A percentile compares a stretch with the other conserved stretches of the same genome.
These are phyloP conservation scores for Gyromitra esculenta DNA, from an alignment of 2,329 filamentous ascomycete genomes.

Conservation along the genomic window DNA sequence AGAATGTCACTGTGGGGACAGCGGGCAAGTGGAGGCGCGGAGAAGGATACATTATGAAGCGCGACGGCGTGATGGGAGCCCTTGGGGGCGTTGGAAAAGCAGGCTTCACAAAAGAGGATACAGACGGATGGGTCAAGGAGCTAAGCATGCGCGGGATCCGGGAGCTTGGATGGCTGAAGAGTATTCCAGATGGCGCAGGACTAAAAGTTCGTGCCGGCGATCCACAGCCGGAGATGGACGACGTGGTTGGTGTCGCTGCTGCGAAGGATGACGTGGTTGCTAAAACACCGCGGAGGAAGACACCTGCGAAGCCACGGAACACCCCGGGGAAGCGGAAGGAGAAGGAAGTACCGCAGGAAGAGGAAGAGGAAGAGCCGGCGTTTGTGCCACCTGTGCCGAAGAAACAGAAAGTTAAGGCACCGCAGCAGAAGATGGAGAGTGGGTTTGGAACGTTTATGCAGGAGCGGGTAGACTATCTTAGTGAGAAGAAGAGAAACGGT, in stretches of 20 bases:
- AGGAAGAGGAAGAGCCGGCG: conserved; percentile 8
- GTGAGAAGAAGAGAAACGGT: conserved; percentile 69
- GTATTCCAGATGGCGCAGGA: conserved; percentile 50
- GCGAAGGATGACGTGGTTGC: conserved; percentile 3
- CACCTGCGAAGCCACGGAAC: conserved; percentile 2
- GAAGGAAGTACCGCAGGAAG: conserved; percentile 3
- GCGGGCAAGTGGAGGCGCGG: conserved; percentile 51
- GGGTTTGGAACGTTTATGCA: conserved; percentile 64
- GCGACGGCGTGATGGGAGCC: conserved; percentile 50
- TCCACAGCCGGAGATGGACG: conserved; percentile 31
- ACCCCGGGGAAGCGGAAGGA: conserved; percentile 7
- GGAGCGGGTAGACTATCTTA: conserved; percentile 76
- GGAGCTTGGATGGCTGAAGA: conserved; percentile 55
- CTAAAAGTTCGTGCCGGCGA: conserved; percentile 42
- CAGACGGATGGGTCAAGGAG: conserved; percentile 54
- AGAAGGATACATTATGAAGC: conserved; percentile 53
- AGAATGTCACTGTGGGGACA: conserved; percentile 49
- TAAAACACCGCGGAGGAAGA: not conserved
- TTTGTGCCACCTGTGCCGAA: conserved; percentile 4
- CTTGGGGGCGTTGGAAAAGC: conserved; percentile 49
- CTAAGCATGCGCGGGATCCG: conserved; percentile 53
- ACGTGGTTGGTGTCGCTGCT: conserved; percentile 17
- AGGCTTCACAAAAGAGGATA: conserved; percentile 50
- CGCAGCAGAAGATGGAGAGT: conserved; percentile 34
- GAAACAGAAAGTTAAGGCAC: conserved; percentile 55